Conservation (phyloP, 2,329 filamentous ascomycete genomes). For the Botrytis elliptica region DNA sequence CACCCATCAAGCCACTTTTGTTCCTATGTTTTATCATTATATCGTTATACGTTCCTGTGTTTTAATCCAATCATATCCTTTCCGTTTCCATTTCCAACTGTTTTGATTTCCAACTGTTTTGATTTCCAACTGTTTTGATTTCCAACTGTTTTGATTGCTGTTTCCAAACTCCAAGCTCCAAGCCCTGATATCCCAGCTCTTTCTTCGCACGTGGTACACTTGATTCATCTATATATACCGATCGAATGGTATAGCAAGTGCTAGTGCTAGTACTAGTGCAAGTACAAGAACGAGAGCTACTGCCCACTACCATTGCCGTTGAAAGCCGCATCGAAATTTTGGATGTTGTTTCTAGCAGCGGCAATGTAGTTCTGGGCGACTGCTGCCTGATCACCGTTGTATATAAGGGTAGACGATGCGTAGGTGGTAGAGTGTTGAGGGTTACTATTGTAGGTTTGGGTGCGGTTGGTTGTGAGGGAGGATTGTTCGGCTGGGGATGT, state of each 20-base stretch:
- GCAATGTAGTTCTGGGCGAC: not conserved
- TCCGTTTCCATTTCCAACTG: not conserved
- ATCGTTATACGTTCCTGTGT: not conserved
- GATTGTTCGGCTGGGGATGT: not conserved
- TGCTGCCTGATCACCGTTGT: not conserved
- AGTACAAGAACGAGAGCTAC: not conserved
- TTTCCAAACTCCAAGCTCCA: not conserved
- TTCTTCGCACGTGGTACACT: not conserved
- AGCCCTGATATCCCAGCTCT: not conserved
- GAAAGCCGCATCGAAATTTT: not conserved
- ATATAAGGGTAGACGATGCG: not conserved
- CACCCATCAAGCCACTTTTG: too few relatives aligned
- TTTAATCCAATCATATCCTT: too few relatives aligned
- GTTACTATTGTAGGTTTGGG: not conserved
- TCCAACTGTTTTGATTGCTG: not conserved
- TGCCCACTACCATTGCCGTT: accelerated
- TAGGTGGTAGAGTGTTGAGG: not conserved
- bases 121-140: too few relatives aligned
- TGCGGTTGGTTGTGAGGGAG: not conserved
- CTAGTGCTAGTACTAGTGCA: not conserved
- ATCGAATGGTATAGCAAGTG: not conserved
- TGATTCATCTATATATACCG: not conserved
- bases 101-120: too few relatives aligned
- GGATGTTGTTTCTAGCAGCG: not conserved
- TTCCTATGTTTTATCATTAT: not conserved